Conservation (phyloP, 139 green algal species). For the Chlorella sp. region DNA sequence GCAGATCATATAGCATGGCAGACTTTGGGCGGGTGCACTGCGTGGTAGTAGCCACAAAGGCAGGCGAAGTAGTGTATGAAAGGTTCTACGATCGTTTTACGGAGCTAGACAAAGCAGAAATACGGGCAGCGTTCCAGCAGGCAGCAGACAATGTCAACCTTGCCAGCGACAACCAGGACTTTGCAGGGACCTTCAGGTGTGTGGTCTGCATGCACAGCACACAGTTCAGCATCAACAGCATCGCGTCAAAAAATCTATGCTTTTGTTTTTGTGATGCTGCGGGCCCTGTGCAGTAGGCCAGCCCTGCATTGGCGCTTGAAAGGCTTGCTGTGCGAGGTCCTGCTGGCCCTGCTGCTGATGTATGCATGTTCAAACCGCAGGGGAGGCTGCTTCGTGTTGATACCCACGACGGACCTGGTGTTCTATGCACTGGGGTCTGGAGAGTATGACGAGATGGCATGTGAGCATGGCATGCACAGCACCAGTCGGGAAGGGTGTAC, state of each 20-base stretch:
- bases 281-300: background rate
- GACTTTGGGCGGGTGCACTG: conserved; percentile 13
- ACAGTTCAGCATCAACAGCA: background rate
- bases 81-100: conserved; percentile 63
- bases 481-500: background rate
- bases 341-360: no score
- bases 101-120: conserved; percentile 65
- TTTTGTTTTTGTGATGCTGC: background rate
- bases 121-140: conserved; percentile 47
- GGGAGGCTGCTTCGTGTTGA: conserved; percentile 13
- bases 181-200: conserved; percentile 58
- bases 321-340: no score
- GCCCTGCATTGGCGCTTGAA: no score
- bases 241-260: background rate
- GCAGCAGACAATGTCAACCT: conserved; percentile 25
- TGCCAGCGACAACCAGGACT: conserved; percentile 37
- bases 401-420: conserved; percentile 41
- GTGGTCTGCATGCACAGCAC: background rate
- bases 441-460: conserved; percentile 67
- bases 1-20: no score
- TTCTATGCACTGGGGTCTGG: conserved; percentile 63
- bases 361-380: no score
- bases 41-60: conserved; percentile 42
- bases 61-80: conserved; percentile 62
- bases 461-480: conserved; percentile 30